A percentile compares a stretch with the other conserved stretches of the same genome.
Conservation (phyloP, 2,329 filamentous ascomycete species). For the Penicillium aurantiogriseum region DNA sequence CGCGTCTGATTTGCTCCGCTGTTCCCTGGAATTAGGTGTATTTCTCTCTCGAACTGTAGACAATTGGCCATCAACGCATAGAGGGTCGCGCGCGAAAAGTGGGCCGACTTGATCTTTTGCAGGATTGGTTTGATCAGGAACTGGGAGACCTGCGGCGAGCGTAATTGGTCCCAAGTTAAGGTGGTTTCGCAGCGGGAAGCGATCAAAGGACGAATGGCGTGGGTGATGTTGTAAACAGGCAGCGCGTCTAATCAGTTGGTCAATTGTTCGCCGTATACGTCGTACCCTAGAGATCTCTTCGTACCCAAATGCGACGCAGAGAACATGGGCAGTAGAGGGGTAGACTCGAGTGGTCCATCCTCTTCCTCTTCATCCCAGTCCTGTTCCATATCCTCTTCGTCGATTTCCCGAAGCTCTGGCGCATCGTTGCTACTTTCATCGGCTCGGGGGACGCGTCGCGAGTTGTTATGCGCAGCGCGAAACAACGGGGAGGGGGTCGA, state of each 20-base stretch:
- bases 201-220: slow-evolving; percentile 82
- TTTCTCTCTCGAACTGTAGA: slow-evolving; percentile 88
- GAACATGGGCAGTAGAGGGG: slow-evolving; percentile 71
- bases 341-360: slow-evolving; percentile 46
- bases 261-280: not conserved
- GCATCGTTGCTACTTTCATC: slow-evolving; percentile 17
- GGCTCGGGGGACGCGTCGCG: slow-evolving; percentile 8
- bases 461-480: slow-evolving; percentile 9
- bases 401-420: slow-evolving; percentile 33
- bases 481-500: slow-evolving; percentile 20
- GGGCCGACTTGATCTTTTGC: slow-evolving; percentile 76
- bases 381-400: slow-evolving; percentile 41
- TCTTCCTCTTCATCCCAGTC: slow-evolving; percentile 42
- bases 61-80: slow-evolving; percentile 93
- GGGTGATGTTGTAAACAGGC: slow-evolving; percentile 86
- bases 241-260: slow-evolving; percentile 63
- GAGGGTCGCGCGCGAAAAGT: slow-evolving; percentile 81
- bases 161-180: slow-evolving; percentile 88
- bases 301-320: slow-evolving; percentile 74
- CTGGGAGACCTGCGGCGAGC: slow-evolving; percentile 93
- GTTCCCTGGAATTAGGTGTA: slow-evolving; percentile 76
- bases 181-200: slow-evolving; percentile 86
- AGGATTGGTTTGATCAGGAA: slow-evolving; percentile 95
- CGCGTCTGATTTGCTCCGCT: slow-evolving; percentile 80
- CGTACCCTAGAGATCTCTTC: slow-evolving; percentile 5